Evolutionary conservation across 805 yeast genomes (phyloP), one percentile per base, ranked within the genome.

Genomic region (Teunomyces atbi): DNA sequence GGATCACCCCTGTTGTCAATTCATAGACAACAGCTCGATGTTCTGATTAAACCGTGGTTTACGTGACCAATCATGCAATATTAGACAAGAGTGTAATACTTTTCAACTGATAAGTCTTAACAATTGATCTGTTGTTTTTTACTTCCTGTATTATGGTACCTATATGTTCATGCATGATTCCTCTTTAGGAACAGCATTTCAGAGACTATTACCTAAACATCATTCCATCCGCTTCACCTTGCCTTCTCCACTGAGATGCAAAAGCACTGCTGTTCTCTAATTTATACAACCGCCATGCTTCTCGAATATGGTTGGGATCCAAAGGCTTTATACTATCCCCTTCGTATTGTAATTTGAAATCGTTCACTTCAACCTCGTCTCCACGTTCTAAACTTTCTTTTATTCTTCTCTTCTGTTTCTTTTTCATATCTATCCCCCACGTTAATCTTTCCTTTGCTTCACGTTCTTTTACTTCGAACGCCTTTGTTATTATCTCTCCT

Each of bases 401-500:
- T 34, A 70, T 56, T 41, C 66, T 61, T 42, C 58, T 47, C 49
- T 64, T 59, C 55, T 59, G 65, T 13, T 47, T 63, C 58, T 77
- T 79, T 56, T 78, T 72, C 4, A 50, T 60, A 15, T 68, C 73
- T 5, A 71, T 62, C 35, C 68, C 74, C 32, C 51, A 39, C 1
- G 64, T 63, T 18, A 73, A 56, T 47, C 64, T 64, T 0, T 71
- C 69, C 65, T 77, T 73, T 56, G 72, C 65, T 56, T 79, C 78
- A 47, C 78, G 71, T 45, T 76, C 71, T 59, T 88, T 91, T 1
- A 87, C 81, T 44, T 81, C 85, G 50, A 84, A 75, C 0, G 96
- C 96, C 56, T 81, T 74, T 51, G 91, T 95, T 10, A 91, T 85
- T 13, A 91, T 78, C 56, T 91, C 97, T 10, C 96, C 96, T n/a